Conservation (phyloP, 2,329 filamentous ascomycete genomes). For the Colletotrichum costaricense region DNA sequence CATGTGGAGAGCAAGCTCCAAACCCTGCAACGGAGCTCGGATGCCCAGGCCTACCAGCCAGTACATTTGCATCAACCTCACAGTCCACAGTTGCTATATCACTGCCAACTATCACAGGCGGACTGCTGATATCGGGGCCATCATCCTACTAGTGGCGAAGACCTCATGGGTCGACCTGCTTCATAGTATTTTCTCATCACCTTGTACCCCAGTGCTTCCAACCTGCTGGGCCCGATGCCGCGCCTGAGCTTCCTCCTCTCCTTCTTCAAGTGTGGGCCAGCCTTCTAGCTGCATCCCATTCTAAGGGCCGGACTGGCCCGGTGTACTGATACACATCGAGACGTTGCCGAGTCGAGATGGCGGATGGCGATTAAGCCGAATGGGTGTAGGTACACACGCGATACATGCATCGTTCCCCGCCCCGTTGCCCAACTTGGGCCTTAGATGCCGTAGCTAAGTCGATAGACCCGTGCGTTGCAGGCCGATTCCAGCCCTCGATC, state of each 20-base stretch:
- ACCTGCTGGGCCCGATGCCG: neutral
- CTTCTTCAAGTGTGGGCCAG: neutral
- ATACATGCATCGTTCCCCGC: constrained; percentile 24
- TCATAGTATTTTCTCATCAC: too few relatives aligned
- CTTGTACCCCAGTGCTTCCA: neutral
- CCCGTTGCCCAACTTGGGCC: constrained; percentile 21
- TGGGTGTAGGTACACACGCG: constrained; percentile 15
- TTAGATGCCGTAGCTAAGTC: constrained; percentile 14
- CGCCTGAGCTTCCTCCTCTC: neutral
- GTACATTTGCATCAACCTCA: neutral
- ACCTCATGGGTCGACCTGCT: too few relatives aligned
- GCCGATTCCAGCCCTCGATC: constrained; percentile 9
- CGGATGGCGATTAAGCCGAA: constrained; percentile 16
- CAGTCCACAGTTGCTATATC: neutral
- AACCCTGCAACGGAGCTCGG: neutral
- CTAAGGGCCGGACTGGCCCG: neutral
- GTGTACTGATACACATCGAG: neutral
- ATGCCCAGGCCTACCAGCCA: neutral
- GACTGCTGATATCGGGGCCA: too few relatives aligned
- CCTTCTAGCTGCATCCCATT: neutral
- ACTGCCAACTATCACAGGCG: neutral
- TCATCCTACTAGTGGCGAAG: too few relatives aligned
- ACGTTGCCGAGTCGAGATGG: neutral
- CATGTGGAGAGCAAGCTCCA: neutral
- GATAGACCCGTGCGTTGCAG: constrained; percentile 21